phyloP scores from a whole-genome alignment of 139 green algal species.

The Coelastrella sp. region DNA sequence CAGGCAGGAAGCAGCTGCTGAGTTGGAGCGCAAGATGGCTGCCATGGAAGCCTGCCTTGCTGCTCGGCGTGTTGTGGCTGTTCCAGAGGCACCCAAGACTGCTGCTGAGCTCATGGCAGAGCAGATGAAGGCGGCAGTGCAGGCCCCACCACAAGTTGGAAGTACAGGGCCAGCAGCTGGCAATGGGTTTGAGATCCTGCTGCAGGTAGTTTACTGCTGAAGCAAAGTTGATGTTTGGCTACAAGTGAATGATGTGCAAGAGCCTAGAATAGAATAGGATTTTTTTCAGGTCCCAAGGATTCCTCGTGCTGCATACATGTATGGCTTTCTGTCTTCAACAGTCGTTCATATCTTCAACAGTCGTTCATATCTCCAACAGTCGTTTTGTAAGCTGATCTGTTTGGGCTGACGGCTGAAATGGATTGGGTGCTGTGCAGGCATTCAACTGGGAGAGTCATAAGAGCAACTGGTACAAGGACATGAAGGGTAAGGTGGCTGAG shows the following conservation, averaged over 20 bases:
- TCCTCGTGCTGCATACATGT: too few species aligned
- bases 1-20: constrained; percentile 78
- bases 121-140: constrained; percentile 59
- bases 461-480: constrained; percentile 70
- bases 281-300: too few species aligned
- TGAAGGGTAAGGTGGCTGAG: constrained; percentile 50
- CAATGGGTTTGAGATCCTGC: constrained; percentile 92
- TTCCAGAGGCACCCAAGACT: constrained; percentile 58
- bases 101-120: constrained; percentile 60
- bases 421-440: constrained; percentile 66
- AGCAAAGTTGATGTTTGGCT: too few species aligned
- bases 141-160: constrained; percentile 44
- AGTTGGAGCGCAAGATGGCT: constrained; percentile 90
- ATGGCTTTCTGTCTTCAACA: too few species aligned
- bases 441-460: constrained; percentile 97
- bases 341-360: too few species aligned
- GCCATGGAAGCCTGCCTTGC: constrained; percentile 92
- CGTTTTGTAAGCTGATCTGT: too few species aligned
- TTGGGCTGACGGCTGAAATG: too few species aligned
- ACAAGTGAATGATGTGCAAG: too few species aligned
- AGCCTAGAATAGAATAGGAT: too few species aligned
- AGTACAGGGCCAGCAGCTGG: constrained; percentile 78
- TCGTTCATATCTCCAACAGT: too few species aligned
- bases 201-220: too few species aligned
- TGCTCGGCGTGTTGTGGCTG: constrained; percentile 66